Evolutionary conservation across 176 grass and related monocot species (phyloP), one percentile per base, ranked within the genome.

Genomic region (Cocos nucifera): DNA sequence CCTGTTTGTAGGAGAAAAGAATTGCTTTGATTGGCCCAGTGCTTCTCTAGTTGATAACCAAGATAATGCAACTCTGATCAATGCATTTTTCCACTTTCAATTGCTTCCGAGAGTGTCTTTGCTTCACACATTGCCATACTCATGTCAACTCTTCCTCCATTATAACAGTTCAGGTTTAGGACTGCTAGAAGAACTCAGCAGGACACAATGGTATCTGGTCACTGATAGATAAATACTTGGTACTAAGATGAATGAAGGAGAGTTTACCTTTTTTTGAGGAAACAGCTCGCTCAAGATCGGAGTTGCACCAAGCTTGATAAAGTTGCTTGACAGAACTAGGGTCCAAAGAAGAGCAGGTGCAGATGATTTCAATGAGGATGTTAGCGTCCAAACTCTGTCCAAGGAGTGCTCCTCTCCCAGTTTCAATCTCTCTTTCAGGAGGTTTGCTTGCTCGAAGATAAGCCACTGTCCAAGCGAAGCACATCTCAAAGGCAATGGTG

Each of bases 51-150:
- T 51, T 28, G 19, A 73, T 30, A 49, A 77, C 22, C 52, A 55
- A 50, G 39, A 62, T 4, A 32, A 82, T 22, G 63, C 74, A 22
- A 53, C 62, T 72, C 39, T 68, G 55, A 50, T 82, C 80, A 0
- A 82, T 65, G n/a, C 35, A 15, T 56, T 66, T 23, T 64, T 8
- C 73, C 73, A 19, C 67, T 82, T 58, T 67, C 80, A 9, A 77
- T 72, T 4, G 80, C 68, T 26, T 82, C 80, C 23, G 62, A 77
- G 51, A 82, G 62, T 44, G 49, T 57, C 59, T 82, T 82, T 28
- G 73, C 67, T 51, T 77, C 61, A 57, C 73, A 82, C 24, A 82
- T 73, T 28, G 73, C 68, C 79, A 77, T 62, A 49, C 17, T 73
- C 29, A 39, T 30, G 63, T 73, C 75, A 4, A 62, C 61, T 51